Base-by-base conservation (phyloP, 768 basidiomycete genomes). In the Suillus plorans region DNA sequence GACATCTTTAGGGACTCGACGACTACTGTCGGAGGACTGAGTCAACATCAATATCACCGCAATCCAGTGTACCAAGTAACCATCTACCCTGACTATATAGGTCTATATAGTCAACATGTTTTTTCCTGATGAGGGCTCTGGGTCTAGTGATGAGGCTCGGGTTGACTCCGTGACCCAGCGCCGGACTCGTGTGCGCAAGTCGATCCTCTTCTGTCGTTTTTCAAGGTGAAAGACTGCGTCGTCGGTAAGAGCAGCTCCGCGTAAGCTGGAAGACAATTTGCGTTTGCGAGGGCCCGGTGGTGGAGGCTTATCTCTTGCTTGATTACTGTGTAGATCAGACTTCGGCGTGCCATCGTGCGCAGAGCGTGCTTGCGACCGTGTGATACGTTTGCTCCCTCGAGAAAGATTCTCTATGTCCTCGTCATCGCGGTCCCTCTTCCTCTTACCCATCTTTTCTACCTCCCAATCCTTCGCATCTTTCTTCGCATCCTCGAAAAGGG, bases 31-130 rank as follows among this genome's bases (percentile, higher is more conserved):
- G 94, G 93, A 6, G 81, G 86, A n/a, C 90, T 89, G 0, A 84
- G 84, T 61, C 88, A 83, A 63, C 82, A 85, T 13, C 77, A 76
- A n/a, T 94, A 94, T 73, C 72, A 80, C 7, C 75, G 74, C 56
- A 95, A 94, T 71, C 93, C 95, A 1, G 78, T 82, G 3, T 93
- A 85, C 69, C 86, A 89, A 61, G 67, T 97, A 6, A 78, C 80
- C 5, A 72, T 90, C 5, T n/a, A n/a, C n/a, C n/a, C n/a, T n/a
- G n/a, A n/a, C n/a, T n/a, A n/a, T n/a, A n/a, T n/a, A n/a, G n/a
- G n/a, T n/a, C n/a, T n/a, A n/a, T n/a, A n/a, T n/a, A n/a, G n/a
- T n/a, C n/a, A n/a, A n/a, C n/a, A n/a, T n/a, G n/a, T n/a, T n/a
- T n/a, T n/a, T n/a, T n/a, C n/a, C n/a, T n/a, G n/a, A n/a, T n/a